Base-by-base conservation (phyloP, 1,284 basidiomycete species). In the Kalmanozyma brasiliensis region DNA sequence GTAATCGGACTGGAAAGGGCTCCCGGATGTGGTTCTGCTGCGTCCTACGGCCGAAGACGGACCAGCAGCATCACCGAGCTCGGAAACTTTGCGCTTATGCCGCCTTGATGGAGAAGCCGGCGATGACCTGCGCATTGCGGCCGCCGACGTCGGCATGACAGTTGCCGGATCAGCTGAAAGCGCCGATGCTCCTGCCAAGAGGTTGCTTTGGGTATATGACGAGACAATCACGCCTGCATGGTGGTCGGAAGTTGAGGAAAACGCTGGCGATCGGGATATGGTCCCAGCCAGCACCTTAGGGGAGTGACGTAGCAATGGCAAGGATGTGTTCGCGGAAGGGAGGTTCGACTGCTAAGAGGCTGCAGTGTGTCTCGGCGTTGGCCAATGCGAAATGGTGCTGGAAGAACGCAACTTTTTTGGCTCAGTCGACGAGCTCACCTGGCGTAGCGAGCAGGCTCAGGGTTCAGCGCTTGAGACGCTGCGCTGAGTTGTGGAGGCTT, bases 81-180 rank as follows among this genome's bases (percentile, higher is more conserved):
- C 41, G 4, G 42, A 48, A 19, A 49, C 41, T 41, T 49, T 64
- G 23, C 61, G 61, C 30, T 64, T 64, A 22, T 45, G 53, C 11
- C 46, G 49, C 14, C 48, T 44, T 8, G 48, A 23, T 11, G 49
- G 49, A 13, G 46, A 48, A 2, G 49, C 22, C 33, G 45, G 26
- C 0, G 49, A 17, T 9, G 43, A 48, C 32, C 52, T 58, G 41
- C 49, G 53, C 9, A 55, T 46, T 6, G 55, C 48, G 13, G 35
- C 41, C 23, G 56, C 14, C 2, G 51, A 16, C 11, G 26, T 29
- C 29, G 56, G 55, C 62, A 65, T 66, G 24, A 4, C 34, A 19
- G 29, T 16, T 26, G 16, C 17, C 17, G 9, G 29, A 23, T 9
- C 4, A 4, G 36, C n/a, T 20, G 11, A 17, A 20, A 9, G 8